phyloP scores from a whole-genome alignment of 495 filamentous ascomycete genomes.

The Aspergillus nidulans region DNA sequence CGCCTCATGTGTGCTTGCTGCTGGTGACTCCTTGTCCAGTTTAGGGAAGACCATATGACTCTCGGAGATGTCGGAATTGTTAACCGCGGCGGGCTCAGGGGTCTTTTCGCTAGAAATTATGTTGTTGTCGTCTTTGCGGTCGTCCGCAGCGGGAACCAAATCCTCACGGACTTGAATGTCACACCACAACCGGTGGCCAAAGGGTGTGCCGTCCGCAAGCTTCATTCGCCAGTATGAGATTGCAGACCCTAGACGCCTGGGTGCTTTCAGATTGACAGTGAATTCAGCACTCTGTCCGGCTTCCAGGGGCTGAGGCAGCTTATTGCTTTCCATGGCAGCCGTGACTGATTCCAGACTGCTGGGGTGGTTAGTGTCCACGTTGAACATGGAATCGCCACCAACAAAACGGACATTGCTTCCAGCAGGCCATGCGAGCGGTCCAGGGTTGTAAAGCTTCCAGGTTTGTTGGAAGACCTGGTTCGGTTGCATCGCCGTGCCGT shows the following conservation, averaged over 20 bases:
- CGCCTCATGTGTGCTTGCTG: conserved; percentile 68
- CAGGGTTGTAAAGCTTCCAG: conserved; percentile 88
- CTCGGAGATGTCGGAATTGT: conserved; percentile 27
- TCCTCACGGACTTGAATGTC: conserved; percentile 65
- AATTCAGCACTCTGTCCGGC: conserved; percentile 74
- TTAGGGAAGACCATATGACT: conserved; percentile 96
- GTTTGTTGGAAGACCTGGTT: conserved; percentile 77
- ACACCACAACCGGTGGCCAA: conserved; percentile 94
- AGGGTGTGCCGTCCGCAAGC: conserved; percentile 70
- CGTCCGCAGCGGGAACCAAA: conserved; percentile 1
- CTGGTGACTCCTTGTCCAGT: conserved; percentile 90
- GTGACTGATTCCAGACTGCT: conserved; percentile 67
- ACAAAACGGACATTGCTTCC: conserved; percentile 89
- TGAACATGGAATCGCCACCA: conserved; percentile 92
- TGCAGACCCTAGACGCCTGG: conserved; percentile 63
- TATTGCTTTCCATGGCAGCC: conserved; percentile 74
- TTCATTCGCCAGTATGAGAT: conserved; percentile 98
- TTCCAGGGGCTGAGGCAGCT: conserved; percentile 60
- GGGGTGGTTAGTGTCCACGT: conserved; percentile 72
- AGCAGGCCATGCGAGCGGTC: conserved; percentile 72
- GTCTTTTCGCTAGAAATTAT: conserved; percentile 17
- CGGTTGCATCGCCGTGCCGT: conserved; percentile 67
- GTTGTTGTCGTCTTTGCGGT: conserved; percentile 12
- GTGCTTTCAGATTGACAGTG: conserved; percentile 77
- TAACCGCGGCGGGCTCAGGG: conserved; percentile 10